Conservation (phyloP, 2,329 filamentous ascomycete genomes). For the Phaeosphaeria sp. region DNA sequence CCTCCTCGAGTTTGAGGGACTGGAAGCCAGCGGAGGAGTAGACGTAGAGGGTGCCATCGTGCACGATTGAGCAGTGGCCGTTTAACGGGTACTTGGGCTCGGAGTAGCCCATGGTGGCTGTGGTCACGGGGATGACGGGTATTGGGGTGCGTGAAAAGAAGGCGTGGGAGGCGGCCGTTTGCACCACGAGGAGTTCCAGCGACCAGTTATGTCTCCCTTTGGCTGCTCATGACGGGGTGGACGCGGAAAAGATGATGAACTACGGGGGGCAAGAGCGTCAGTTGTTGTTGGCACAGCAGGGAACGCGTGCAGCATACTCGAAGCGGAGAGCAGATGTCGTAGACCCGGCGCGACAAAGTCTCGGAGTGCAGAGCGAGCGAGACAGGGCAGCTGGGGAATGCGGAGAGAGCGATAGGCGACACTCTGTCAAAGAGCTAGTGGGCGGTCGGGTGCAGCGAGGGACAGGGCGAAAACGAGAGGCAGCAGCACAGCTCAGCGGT, state of each 20-base stretch:
- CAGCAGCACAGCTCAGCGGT: slow-evolving; percentile 47
- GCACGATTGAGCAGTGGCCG: slow-evolving; percentile 80
- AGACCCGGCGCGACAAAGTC: slow-evolving; percentile 16
- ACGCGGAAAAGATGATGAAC: background rate
- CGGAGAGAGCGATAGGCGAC: slow-evolving; percentile 26
- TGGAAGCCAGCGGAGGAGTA: slow-evolving; percentile 79
- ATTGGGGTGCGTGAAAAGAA: slow-evolving; percentile 22
- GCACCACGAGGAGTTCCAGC: slow-evolving; percentile 24
- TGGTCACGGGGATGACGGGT: slow-evolving; percentile 15
- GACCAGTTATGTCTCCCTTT: slow-evolving; percentile 26
- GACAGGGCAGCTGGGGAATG: slow-evolving; percentile 18
- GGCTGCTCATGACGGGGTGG: slow-evolving; percentile 39
- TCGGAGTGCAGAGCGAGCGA: slow-evolving; percentile 18
- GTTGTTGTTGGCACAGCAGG: slow-evolving; percentile 19
- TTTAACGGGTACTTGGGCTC: slow-evolving; percentile 72
- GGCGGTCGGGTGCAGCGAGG: slow-evolving; percentile 12
- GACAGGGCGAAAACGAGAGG: slow-evolving; percentile 35
- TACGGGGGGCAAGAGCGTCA: slow-evolving; percentile 21
- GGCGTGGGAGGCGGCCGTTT: slow-evolving; percentile 23
- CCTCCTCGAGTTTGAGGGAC: slow-evolving; percentile 71
- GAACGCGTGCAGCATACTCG: slow-evolving; percentile 26
- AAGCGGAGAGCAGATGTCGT: slow-evolving; percentile 24
- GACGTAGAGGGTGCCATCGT: slow-evolving; percentile 83
- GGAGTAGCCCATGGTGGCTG: slow-evolving; percentile 70
- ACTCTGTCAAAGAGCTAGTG: slow-evolving; percentile 47